Evolutionary conservation across 2,329 filamentous ascomycete species (phyloP), one percentile per base, ranked within the genome.

Genomic region (Cryphonectria radicalis): DNA sequence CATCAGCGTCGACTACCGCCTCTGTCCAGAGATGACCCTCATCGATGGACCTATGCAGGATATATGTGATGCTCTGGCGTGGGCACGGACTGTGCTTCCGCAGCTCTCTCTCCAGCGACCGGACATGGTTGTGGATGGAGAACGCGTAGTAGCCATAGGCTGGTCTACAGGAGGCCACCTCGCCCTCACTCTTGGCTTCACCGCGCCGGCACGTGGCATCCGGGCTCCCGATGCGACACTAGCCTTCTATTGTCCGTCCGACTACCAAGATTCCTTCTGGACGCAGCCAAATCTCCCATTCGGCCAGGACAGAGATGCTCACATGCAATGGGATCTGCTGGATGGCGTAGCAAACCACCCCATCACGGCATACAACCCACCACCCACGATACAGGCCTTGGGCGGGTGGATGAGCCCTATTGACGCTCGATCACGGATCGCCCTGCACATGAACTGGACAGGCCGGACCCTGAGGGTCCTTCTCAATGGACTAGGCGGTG

Each of bases 81-180:
- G 67, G 76, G 72, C 72, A 5, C 68, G 71, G 3, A 71, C 76
- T 0, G 73, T 70, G 0, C 77, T 86, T 1, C 79, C 78, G 0
- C 40, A 74, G 1, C 32, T 84, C 13, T 8, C 28, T 1, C 55
- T 69, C 14, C 46, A 19, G 0, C 63, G 70, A 4, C 53, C 53
- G 37, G 46, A 68, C n/a, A 22, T 81, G 14, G 66, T 67, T 0
- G 37, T 77, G 7, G 78, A 79, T 59, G 69, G 76, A 1, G 75
- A 81, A 0, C 77, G 74, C 2, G 77, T 86, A 0, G 82, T 83
- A 0, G 80, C 75, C 0, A 76, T 87, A 0, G 85, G 86, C 0
- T 87, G 85, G 85, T 87, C 85, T 0, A 79, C 81, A 0, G 86
- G 85, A 0, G 86, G 84, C 0, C 77, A 79, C 3, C 77, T 88